Evolutionary conservation across 192 early-diverging fungal genomes (phyloP).

Genomic region (Lobulomyces angularis): DNA sequence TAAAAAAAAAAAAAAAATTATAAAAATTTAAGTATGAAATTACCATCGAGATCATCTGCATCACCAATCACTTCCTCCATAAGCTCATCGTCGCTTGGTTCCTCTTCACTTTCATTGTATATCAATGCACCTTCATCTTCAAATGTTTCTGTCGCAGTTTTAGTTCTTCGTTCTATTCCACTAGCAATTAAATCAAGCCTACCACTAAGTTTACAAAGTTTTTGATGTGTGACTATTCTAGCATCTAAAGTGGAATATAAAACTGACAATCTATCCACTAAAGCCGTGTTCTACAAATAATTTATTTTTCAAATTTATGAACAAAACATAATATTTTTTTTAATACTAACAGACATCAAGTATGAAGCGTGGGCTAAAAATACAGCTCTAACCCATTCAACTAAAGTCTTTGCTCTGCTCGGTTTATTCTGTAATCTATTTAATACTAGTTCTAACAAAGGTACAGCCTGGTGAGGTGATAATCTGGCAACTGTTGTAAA

Average conservation of each 20-base stretch:
- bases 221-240: conserved; percentile 12
- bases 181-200: conserved; percentile 28
- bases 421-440: conserved; percentile 21
- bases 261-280: conserved; percentile 11
- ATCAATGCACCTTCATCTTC: conserved; percentile 18
- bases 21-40: too few relatives aligned
- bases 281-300: conserved; percentile 10
- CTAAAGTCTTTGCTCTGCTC: conserved; percentile 15
- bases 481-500: conserved; percentile 24
- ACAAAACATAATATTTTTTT: neutral
- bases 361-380: conserved; percentile 25
- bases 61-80: conserved; percentile 13
- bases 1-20: too few relatives aligned
- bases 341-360: conserved; percentile 26
- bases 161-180: conserved; percentile 15
- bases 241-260: conserved; percentile 22
- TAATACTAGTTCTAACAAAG: conserved; percentile 23
- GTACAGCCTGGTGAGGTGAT: conserved; percentile 19
- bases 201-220: conserved; percentile 26
- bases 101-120: too few relatives aligned
- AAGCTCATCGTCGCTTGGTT: too few relatives aligned
- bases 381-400: conserved; percentile 36
- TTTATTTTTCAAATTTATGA: neutral
- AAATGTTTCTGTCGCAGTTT: conserved; percentile 3
- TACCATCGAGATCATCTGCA: too few relatives aligned